These are phyloP conservation scores for Diaporthe citriasiana DNA, from an alignment of 2,329 filamentous ascomycete species.

Conservation along the genomic window DNA sequence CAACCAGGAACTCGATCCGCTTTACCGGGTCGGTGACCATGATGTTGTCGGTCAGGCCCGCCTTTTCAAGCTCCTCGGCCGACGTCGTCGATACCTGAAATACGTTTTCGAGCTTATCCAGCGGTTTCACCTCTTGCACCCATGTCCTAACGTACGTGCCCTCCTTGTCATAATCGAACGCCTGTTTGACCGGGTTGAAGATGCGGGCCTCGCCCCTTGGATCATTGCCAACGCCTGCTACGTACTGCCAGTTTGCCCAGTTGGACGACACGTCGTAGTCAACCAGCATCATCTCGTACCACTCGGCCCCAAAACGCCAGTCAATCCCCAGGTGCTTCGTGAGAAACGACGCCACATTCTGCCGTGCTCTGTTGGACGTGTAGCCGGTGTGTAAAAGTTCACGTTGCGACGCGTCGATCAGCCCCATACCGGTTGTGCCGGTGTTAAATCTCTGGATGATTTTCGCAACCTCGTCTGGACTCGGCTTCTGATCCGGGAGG, in stretches of 20 bases:
- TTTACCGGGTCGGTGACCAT: slow-evolving; percentile 79
- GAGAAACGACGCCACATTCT: slow-evolving; percentile 83
- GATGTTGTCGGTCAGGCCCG: slow-evolving; percentile 69
- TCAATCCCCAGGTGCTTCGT: slow-evolving; percentile 81
- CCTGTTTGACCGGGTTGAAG: slow-evolving; percentile 88
- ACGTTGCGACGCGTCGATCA: slow-evolving; percentile 83
- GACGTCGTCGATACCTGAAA: slow-evolving; percentile 80
- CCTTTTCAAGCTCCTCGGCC: slow-evolving; percentile 67
- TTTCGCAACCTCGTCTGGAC: slow-evolving; percentile 59
- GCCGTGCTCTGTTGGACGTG: slow-evolving; percentile 81
- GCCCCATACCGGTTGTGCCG: slow-evolving; percentile 80
- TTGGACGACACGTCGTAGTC: slow-evolving; percentile 85
- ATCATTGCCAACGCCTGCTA: slow-evolving; percentile 84
- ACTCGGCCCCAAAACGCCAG: slow-evolving; percentile 86
- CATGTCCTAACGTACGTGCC: slow-evolving; percentile 80
- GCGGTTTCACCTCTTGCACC: slow-evolving; percentile 75
- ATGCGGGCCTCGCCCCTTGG: slow-evolving; percentile 78
- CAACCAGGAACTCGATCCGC: slow-evolving; percentile 74
- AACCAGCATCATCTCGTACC: slow-evolving; percentile 81
- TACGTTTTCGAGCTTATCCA: slow-evolving; percentile 69
- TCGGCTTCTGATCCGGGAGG: slow-evolving; percentile 54
- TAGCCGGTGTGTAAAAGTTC: slow-evolving; percentile 83
- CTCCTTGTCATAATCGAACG: slow-evolving; percentile 79
- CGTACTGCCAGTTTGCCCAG: slow-evolving; percentile 89
- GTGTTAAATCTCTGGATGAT: slow-evolving; percentile 72